Evolutionary conservation across 2,329 filamentous ascomycete genomes (phyloP).

Genomic region (Pseudogymnoascus sp.): DNA sequence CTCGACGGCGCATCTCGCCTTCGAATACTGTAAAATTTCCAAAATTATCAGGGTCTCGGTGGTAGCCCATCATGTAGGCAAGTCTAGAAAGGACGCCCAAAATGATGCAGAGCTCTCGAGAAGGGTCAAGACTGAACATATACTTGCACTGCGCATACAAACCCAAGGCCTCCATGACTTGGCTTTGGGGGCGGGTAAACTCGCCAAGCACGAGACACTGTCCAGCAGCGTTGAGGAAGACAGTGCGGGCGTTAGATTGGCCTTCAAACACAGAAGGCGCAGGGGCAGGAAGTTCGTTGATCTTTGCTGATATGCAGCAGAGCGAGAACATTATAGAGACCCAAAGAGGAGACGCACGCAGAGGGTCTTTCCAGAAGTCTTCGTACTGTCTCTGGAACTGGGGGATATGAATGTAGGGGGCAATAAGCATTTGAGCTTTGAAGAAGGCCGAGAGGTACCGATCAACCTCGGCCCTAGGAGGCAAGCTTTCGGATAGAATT

Average conservation of each 20-base stretch:
- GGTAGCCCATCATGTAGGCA: constrained; percentile 28
- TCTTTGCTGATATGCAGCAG: constrained; percentile 17
- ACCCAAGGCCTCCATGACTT: constrained; percentile 22
- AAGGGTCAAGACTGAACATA: constrained; percentile 24
- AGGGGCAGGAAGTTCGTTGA: background rate
- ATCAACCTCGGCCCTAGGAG: constrained; percentile 21
- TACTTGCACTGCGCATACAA: constrained; percentile 26
- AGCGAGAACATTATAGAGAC: constrained; percentile 25
- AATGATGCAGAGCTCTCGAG: constrained; percentile 24
- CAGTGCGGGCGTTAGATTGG: background rate
- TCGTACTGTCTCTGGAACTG: constrained; percentile 24
- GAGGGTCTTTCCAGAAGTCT: constrained; percentile 20
- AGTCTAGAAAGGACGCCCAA: constrained; percentile 24
- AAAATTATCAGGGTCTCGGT: constrained; percentile 22
- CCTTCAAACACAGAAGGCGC: background rate
- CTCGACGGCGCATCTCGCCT: constrained; percentile 27
- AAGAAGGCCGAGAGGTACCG: constrained; percentile 21
- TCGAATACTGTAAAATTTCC: constrained; percentile 25
- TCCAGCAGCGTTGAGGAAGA: constrained; percentile 19
- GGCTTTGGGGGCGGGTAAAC: constrained; percentile 23
- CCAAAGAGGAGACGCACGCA: constrained; percentile 21
- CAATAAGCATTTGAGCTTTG: constrained; percentile 17
- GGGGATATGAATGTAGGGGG: constrained; percentile 22
- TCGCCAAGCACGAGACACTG: constrained; percentile 25
- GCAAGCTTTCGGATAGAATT: constrained; percentile 20